Evolutionary conservation across 176 grass and related monocot species (phyloP).

Genomic region (Raddia guianensis): DNA sequence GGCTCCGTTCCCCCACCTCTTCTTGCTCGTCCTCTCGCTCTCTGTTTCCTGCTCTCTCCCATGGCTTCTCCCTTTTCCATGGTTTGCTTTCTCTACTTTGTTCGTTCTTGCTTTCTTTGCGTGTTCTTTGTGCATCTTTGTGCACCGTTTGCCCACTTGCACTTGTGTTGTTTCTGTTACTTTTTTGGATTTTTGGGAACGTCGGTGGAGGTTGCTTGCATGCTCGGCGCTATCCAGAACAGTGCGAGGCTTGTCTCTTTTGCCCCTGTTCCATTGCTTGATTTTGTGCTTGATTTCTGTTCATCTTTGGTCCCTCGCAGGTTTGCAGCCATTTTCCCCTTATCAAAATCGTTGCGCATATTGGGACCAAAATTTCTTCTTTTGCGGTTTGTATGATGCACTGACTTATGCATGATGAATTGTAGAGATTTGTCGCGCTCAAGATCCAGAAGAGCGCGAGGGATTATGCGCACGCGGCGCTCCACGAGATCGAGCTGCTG

Average conservation of each 20-base stretch:
- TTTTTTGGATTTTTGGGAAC: background rate
- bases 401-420: background rate
- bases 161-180: background rate
- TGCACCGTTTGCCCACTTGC: background rate
- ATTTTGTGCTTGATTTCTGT: background rate
- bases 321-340: background rate
- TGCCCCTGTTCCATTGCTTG: conserved; percentile 37
- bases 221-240: conserved; percentile 16
- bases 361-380: background rate
- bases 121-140: conserved; percentile 25
- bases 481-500: conserved; percentile 81
- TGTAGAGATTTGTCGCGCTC: conserved; percentile 84
- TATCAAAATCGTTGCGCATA: background rate
- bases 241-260: conserved; percentile 4
- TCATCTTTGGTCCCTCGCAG: background rate
- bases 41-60: background rate
- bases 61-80: background rate
- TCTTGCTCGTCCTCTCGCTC: background rate
- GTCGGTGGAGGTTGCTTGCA: conserved; percentile 32
- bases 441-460: conserved; percentile 97
- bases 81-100: background rate
- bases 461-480: conserved; percentile 77
- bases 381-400: background rate
- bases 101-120: conserved; percentile 6
- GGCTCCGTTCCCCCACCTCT: too few relatives aligned